Base-by-base conservation (phyloP, 164 flowering plant genomes). In the Hamamelis virginiana region DNA sequence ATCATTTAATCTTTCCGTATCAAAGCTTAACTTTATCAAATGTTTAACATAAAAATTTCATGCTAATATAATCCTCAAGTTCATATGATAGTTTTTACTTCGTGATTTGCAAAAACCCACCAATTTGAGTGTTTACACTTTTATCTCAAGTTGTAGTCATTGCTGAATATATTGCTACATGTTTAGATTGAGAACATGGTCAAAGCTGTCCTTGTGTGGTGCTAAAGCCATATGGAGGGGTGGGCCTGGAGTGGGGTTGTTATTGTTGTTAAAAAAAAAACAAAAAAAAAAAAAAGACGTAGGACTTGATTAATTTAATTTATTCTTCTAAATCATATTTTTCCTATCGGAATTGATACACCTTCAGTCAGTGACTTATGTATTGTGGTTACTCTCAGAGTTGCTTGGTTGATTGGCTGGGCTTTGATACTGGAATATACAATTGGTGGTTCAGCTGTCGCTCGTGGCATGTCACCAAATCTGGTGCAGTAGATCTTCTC, bases 361-460 rank as follows among this genome's bases (percentile, higher is more conserved):
- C 41, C 41, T 33, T 33, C 6, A 6, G 41, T 33, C 41, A 33
- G 41, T 19, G 16, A 21, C 47, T 9, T n/a, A 21, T n/a, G 22
- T 13, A 43, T 63, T 63, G 63, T 63, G 25, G 43, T n/a, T 63
- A 4, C 51, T 57, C 67, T 13, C 90, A 89, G 94, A 66, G 76
- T 89, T 74, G 94, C 94, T 63, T 89, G 94, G 94, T 50, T 89
- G 66, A 80, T 87, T 69, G 91, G 94, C 59, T 89, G 91, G 94
- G 88, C 86, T 33, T 79, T 89, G 65, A 80, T 89, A 72, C 72
- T 89, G 80, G 94, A 89, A 67, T 89, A 89, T 69, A 87, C 91
- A 27, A 82, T 87, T 71, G 89, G 94, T 28, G 94, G 91, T 56
- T 75, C 94, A 16, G 82, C 90, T 18, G 90, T 89, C 66, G 91